Conservation (phyloP, 2,329 filamentous ascomycete genomes). For the Trichoderma semiorbis region DNA sequence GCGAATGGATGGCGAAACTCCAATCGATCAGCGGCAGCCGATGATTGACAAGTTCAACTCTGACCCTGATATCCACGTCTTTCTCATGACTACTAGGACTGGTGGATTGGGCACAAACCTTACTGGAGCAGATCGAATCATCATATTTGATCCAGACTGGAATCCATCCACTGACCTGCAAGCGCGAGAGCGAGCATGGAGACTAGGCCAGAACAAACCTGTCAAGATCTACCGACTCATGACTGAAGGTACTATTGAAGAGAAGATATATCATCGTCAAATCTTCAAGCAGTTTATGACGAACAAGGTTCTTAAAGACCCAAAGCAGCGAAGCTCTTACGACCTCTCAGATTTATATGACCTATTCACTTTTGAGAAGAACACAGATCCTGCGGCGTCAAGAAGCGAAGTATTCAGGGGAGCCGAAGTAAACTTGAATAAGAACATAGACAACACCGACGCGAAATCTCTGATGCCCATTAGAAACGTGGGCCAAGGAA, state of each 20-base stretch:
- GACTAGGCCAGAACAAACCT: constrained; percentile 88
- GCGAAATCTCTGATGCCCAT: constrained; percentile 16
- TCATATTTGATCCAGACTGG: constrained; percentile 99
- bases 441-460: constrained; percentile 1
- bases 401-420: constrained; percentile 84
- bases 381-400: constrained; percentile 60
- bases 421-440: constrained; percentile 60
- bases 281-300: constrained; percentile 98
- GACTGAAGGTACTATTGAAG: constrained; percentile 96
- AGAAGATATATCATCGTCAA: constrained; percentile 98
- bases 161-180: constrained; percentile 96
- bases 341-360: constrained; percentile 88
- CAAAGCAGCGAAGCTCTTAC: constrained; percentile 88
- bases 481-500: constrained; percentile 21
- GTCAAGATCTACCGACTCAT: constrained; percentile 97
- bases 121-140: constrained; percentile 90
- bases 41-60: constrained; percentile 94
- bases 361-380: constrained; percentile 68
- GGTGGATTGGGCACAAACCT: constrained; percentile 91
- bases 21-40: constrained; percentile 80
- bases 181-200: constrained; percentile 92
- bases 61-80: constrained; percentile 74
- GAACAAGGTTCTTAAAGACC: constrained; percentile 92
- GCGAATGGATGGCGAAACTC: constrained; percentile 91
- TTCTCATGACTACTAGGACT: constrained; percentile 91